Percentiles rank a stretch among this genome's conserved stretches.
These are phyloP conservation scores for Ophiostoma tasmaniense DNA, from an alignment of 2,329 filamentous ascomycete species.

Conservation along the genomic window DNA sequence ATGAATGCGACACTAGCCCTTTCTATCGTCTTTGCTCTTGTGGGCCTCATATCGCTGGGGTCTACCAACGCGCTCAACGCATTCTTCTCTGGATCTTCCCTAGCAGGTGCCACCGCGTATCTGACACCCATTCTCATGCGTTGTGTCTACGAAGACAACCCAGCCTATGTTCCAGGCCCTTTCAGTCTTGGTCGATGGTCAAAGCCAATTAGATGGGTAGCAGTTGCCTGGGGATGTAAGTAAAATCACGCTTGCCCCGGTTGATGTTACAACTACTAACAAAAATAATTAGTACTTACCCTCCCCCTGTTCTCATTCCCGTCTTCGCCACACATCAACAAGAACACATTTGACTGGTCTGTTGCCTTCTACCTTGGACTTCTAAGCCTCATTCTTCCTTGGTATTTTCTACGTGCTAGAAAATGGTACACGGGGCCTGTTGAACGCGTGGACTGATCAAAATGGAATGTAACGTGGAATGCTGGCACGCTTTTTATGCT, in stretches of 20 bases:
- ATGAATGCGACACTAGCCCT: not conserved
- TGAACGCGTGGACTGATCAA: not conserved
- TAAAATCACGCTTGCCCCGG: not conserved
- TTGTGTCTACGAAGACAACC: not conserved
- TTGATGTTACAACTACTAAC: not conserved
- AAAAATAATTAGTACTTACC: not conserved
- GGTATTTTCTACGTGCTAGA: not conserved
- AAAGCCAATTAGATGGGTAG: not conserved
- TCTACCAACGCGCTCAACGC: not conserved
- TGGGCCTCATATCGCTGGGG: not conserved
- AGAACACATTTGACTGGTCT: slow-evolving; percentile 2
- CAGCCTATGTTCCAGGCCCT: not conserved
- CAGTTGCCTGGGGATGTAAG: slow-evolving; percentile 6
- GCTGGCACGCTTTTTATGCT: too few relatives aligned
- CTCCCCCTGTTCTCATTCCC: not conserved
- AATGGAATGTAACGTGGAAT: too few relatives aligned
- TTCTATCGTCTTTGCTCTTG: not conserved
- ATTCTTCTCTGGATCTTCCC: not conserved
- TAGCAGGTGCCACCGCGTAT: not conserved
- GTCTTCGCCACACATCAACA: not conserved
- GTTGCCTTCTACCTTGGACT: slow-evolving; percentile 2
- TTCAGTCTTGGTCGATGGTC: not conserved
- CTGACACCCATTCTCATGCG: not conserved
- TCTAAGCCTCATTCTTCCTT: not conserved
- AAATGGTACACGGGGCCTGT: not conserved